Conservation (phyloP, 805 yeast genomes). For the Kregervanrija fluxuum region DNA sequence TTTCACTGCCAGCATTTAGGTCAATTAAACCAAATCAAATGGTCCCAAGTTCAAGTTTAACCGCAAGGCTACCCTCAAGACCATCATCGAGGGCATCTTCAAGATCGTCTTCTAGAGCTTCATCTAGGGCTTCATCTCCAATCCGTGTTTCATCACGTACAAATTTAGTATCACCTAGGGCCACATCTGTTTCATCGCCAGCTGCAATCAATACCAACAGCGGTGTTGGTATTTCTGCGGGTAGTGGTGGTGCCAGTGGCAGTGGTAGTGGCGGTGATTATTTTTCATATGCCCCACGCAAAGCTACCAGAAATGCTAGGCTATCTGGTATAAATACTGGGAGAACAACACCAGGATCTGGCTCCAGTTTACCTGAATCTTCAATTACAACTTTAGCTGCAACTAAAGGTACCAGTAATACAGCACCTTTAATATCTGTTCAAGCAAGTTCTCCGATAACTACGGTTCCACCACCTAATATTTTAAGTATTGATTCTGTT, state of each 20-base stretch:
- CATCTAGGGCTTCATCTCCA: neutral
- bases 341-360: conserved; percentile 5
- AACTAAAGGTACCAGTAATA: neutral
- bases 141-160: neutral
- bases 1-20: neutral
- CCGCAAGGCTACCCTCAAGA: conserved; percentile 5
- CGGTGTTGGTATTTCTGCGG: conserved; percentile 4
- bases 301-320: conserved; percentile 9
- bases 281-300: conserved; percentile 10
- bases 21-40: neutral
- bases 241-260: neutral
- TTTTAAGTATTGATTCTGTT: conserved; percentile 25
- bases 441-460: neutral
- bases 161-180: neutral
- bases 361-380: neutral
- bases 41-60: conserved; percentile 5
- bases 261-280: conserved; percentile 7
- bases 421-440: neutral
- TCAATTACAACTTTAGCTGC: too few relatives aligned
- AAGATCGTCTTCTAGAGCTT: conserved; percentile 8
- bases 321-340: conserved; percentile 6
- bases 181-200: conserved; percentile 3
- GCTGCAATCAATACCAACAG: neutral
- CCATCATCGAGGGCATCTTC: conserved; percentile 6
- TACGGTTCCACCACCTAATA: conserved; percentile 3